phyloP scores from a whole-genome alignment of 345 rosid genomes.

The Heritiera littoralis region DNA sequence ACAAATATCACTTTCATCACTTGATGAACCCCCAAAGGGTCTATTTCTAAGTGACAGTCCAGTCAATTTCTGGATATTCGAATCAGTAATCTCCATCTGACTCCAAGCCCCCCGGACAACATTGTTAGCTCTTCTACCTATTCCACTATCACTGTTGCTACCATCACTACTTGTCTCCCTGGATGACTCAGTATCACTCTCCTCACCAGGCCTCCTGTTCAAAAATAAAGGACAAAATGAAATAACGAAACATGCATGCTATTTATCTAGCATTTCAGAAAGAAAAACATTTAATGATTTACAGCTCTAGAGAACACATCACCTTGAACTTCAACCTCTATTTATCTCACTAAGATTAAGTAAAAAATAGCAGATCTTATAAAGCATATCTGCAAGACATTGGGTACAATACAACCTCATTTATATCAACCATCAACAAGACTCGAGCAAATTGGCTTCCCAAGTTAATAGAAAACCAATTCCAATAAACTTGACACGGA shows the following conservation, averaged over 20 bases:
- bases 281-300: not conserved
- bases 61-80: slow-evolving; percentile 45
- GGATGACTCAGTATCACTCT: slow-evolving; percentile 65
- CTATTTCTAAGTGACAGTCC: slow-evolving; percentile 51
- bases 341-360: not conserved
- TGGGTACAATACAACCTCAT: not conserved
- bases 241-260: slow-evolving; percentile 11
- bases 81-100: slow-evolving; percentile 34
- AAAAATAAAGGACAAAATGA: slow-evolving; percentile 19
- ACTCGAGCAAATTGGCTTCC: not conserved
- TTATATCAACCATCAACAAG: not conserved
- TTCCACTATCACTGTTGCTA: slow-evolving; percentile 57
- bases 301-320: not conserved
- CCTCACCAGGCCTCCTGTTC: slow-evolving; percentile 62
- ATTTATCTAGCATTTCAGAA: not conserved
- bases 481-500: not conserved
- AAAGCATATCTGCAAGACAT: not conserved
- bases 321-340: not conserved
- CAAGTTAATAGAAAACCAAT: not conserved
- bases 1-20: slow-evolving; percentile 66
- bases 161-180: slow-evolving; percentile 72
- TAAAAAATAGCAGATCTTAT: not conserved
- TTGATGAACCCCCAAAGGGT: slow-evolving; percentile 51
- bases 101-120: slow-evolving; percentile 34
- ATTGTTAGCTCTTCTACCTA: slow-evolving; percentile 41